These are phyloP conservation scores for Lactifluus hygrophoroides DNA, from an alignment of 768 basidiomycete species.

Conservation along the genomic window DNA sequence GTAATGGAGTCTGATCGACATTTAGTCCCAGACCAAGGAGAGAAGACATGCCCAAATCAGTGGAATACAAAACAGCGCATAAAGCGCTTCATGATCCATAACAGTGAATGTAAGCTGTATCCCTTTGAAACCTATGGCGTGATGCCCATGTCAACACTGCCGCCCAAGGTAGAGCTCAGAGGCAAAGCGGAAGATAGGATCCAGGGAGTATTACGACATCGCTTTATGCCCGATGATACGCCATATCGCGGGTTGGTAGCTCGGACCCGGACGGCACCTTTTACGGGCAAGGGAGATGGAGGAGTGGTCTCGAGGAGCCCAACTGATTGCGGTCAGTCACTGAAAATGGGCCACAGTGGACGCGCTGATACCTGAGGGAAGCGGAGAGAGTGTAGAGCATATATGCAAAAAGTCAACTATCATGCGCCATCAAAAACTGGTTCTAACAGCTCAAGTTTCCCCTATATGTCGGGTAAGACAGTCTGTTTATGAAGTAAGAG, in stretches of 20 bases:
- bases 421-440: slow-evolving; percentile 58
- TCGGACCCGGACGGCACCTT: slow-evolving; percentile 69
- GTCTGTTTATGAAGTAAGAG: not conserved
- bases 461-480: slow-evolving; percentile 28
- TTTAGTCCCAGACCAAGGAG: not conserved
- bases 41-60: not conserved
- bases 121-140: not conserved
- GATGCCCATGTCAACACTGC: not conserved
- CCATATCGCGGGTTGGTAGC: slow-evolving; percentile 47
- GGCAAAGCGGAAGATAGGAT: not conserved
- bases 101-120: not conserved
- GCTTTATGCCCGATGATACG: slow-evolving; percentile 75
- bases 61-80: not conserved
- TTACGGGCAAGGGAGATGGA: slow-evolving; percentile 43
- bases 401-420: slow-evolving; percentile 24
- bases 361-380: not conserved
- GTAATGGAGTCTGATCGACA: too few species aligned
- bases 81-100: not conserved
- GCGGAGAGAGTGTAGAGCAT: not conserved
- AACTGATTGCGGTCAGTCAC: slow-evolving; percentile 11
- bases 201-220: slow-evolving; percentile 11
- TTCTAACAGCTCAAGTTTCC: slow-evolving; percentile 54
- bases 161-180: not conserved
- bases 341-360: not conserved
- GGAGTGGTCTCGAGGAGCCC: not conserved